Percentiles rank a stretch among this genome's conserved stretches.
These are phyloP conservation scores for Lomentospora prolificans DNA, from an alignment of 2,329 filamentous ascomycete genomes.

Conservation along the genomic window DNA sequence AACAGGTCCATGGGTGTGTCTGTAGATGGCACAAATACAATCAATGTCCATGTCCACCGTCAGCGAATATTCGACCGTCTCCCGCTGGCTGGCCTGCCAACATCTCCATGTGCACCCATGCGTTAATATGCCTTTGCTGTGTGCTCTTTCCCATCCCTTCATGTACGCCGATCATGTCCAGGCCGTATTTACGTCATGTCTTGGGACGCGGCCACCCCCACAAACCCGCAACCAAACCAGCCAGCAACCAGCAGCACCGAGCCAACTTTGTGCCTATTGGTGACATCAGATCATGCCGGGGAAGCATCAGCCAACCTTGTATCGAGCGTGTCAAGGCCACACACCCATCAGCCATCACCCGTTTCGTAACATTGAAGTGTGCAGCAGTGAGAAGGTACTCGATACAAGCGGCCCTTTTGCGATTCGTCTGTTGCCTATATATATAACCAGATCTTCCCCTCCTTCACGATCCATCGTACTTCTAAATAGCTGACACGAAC, in stretches of 20 bases:
- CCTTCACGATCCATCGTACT: background rate
- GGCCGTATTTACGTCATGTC: conserved; percentile 5
- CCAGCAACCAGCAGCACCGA: too few relatives aligned
- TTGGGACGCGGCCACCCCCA: background rate
- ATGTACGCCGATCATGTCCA: background rate
- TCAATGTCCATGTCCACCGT: too few relatives aligned
- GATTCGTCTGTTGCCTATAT: background rate
- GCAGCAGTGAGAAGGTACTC: background rate
- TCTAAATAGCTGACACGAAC: background rate
- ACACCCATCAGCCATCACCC: background rate
- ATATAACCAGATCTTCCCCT: background rate
- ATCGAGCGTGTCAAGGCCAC: background rate
- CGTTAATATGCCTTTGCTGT: background rate
- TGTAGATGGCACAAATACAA: too few relatives aligned
- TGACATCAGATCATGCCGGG: conserved; percentile 8
- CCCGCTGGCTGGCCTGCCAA: too few relatives aligned
- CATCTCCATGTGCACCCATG: background rate
- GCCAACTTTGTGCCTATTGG: conserved; percentile 1
- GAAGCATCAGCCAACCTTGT: background rate
- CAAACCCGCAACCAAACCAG: background rate
- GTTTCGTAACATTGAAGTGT: background rate
- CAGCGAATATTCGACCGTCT: too few relatives aligned
- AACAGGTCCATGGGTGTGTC: too few relatives aligned
- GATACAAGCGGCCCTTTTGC: background rate
- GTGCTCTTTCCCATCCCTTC: background rate